phyloP scores from a whole-genome alignment of 768 basidiomycete species.

The Nidula microcarpa region DNA sequence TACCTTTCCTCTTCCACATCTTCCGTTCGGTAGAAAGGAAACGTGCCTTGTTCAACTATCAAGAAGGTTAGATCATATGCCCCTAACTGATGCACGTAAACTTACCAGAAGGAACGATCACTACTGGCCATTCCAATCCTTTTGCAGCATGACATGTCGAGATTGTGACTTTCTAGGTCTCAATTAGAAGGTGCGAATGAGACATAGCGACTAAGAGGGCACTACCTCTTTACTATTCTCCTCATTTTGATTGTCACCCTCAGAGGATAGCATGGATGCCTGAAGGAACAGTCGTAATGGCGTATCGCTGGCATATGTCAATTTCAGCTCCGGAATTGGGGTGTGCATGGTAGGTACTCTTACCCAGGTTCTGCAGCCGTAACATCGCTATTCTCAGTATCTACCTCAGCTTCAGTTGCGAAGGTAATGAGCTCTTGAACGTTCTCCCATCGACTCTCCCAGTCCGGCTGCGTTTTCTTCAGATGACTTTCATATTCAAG shows the following conservation, averaged over 20 bases:
- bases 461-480: constrained; percentile 68
- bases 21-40: constrained; percentile 71
- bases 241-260: constrained; percentile 61
- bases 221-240: constrained; percentile 42
- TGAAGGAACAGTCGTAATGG: constrained; percentile 73
- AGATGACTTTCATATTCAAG: constrained; percentile 68
- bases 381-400: constrained; percentile 1
- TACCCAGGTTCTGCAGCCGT: too few species aligned
- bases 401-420: constrained; percentile 52
- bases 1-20: constrained; percentile 83
- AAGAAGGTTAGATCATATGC: too few species aligned
- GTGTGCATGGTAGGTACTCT: too few species aligned
- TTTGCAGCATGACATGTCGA: constrained; percentile 89
- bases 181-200: not conserved
- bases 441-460: constrained; percentile 80
- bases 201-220: not conserved
- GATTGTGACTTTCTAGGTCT: constrained; percentile 70
- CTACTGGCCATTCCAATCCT: constrained; percentile 90
- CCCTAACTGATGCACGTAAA: too few species aligned
- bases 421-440: constrained; percentile 82
- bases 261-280: constrained; percentile 80
- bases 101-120: constrained; percentile 71
- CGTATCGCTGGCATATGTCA: constrained; percentile 32
- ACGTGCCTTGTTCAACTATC: constrained; percentile 68
- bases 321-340: constrained; percentile 5